Conservation (phyloP, 768 basidiomycete genomes). For the Pleurotus tuoliensis region DNA sequence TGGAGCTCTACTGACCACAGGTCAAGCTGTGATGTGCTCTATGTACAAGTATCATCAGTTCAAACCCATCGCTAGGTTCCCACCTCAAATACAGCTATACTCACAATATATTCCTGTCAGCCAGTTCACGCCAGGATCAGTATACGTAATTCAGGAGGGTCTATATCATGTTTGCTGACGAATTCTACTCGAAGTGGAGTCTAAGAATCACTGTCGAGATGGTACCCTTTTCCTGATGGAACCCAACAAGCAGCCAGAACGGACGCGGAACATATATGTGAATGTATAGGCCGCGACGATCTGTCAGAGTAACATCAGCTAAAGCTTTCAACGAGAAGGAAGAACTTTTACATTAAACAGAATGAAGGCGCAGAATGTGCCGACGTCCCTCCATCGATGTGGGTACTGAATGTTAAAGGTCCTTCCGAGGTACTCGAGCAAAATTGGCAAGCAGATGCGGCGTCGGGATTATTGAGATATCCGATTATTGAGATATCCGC, state of each 20-base stretch:
- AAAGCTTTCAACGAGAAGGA: slow-evolving; percentile 3
- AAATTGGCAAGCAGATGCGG: slow-evolving; percentile 50
- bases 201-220: neutral
- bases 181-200: too few species aligned
- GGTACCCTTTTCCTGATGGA: neutral
- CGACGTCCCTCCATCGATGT: slow-evolving; percentile 52
- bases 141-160: too few species aligned
- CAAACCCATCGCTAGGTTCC: too few species aligned
- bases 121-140: too few species aligned
- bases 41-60: too few species aligned
- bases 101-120: too few species aligned
- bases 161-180: too few species aligned
- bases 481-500: slow-evolving; percentile 58
- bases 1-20: too few species aligned
- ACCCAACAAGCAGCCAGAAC: neutral
- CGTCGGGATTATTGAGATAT: too few species aligned
- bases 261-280: slow-evolving; percentile 23
- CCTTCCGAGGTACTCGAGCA: slow-evolving; percentile 53
- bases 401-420: slow-evolving; percentile 56
- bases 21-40: too few species aligned
- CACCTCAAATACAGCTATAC: too few species aligned
- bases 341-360: slow-evolving; percentile 42
- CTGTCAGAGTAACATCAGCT: slow-evolving; percentile 20
- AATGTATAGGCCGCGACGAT: slow-evolving; percentile 36
- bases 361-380: slow-evolving; percentile 44